A percentile compares a stretch with the other conserved stretches of the same genome.
Evolutionary conservation across 2,329 filamentous ascomycete species (phyloP).

Genomic region (Colletotrichum spinosum): DNA sequence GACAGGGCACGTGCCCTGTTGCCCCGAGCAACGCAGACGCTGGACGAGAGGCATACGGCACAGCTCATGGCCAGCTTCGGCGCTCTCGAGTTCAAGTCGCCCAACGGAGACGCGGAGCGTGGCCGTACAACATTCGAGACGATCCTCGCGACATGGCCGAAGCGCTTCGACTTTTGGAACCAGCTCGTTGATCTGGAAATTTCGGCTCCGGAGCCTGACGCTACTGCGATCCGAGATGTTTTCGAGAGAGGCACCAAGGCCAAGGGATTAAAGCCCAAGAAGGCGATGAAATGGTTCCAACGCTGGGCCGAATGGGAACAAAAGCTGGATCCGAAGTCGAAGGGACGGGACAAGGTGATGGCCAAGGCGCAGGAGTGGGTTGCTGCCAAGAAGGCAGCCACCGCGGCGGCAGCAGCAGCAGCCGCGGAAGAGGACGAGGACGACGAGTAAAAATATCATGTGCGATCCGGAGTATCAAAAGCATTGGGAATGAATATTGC

Average conservation of each 20-base stretch:
- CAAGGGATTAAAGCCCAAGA: constrained; percentile 80
- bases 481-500: constrained; percentile 28
- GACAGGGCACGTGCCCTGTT: constrained; percentile 84
- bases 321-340: constrained; percentile 45
- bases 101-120: constrained; percentile 86
- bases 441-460: constrained; percentile 43
- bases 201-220: constrained; percentile 64
- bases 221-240: constrained; percentile 75
- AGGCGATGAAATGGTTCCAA: constrained; percentile 90
- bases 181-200: constrained; percentile 90
- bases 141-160: constrained; percentile 84
- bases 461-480: constrained; percentile 9
- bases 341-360: constrained; percentile 77
- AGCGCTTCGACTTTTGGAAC: constrained; percentile 93
- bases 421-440: constrained; percentile 48
- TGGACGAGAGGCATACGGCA: constrained; percentile 73
- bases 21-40: constrained; percentile 84
- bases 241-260: constrained; percentile 83
- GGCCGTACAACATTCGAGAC: constrained; percentile 96
- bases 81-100: constrained; percentile 88
- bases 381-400: constrained; percentile 58
- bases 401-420: constrained; percentile 50
- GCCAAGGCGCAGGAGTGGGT: constrained; percentile 79
- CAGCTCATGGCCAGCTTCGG: constrained; percentile 89
- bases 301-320: constrained; percentile 93